Evolutionary conservation across 176 grass and related monocot species (phyloP), one percentile per base, ranked within the genome.

Genomic region (Phoenix roebelenii): DNA sequence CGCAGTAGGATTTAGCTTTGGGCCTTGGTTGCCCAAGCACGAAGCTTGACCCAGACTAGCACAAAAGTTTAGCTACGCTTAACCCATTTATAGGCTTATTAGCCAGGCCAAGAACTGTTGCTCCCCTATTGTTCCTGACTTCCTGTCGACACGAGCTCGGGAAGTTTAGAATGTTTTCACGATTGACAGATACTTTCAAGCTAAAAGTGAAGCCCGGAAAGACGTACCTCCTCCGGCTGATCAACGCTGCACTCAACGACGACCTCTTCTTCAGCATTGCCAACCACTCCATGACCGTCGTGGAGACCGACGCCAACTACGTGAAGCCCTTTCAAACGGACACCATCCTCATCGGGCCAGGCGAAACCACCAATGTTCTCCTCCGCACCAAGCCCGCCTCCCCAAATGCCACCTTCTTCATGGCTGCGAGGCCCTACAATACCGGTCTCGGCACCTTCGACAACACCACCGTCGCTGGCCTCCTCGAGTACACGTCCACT

Each of bases 181-280:
- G 3, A 14, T 18, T 60, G 18, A 9, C 60, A 95, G 92, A 80
- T 60, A 84, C 81, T 53, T 97, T 69, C 78, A 82, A 77, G 69
- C 66, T 97, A 4, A 76, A 82, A 59, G 92, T 97, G 18, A 58
- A 61, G 58, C 83, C 75, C 1, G 74, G 78, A 1, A 72, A 48
- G 10, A 96, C 78, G 30, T 96, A 88, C 74, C 49, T 96, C 66
- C 83, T 95, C 52, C 80, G 91, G 7, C 57, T 96, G 7, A 82
- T 96, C 64, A 85, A 86, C 71, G 81, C 86, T 15, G 86, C 86
- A 57, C 86, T 96, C 67, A 96, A 90, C 64, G 61, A 83, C 26
- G 91, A 90, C 39, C 92, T 82, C 71, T 97, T 90, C 78, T 97
- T 97, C 72, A 67, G 55, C 15, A 78, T 97, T 56, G 81, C 92